Base-by-base conservation (phyloP, 2,329 filamentous ascomycete genomes). In the Claviceps humidiphila region DNA sequence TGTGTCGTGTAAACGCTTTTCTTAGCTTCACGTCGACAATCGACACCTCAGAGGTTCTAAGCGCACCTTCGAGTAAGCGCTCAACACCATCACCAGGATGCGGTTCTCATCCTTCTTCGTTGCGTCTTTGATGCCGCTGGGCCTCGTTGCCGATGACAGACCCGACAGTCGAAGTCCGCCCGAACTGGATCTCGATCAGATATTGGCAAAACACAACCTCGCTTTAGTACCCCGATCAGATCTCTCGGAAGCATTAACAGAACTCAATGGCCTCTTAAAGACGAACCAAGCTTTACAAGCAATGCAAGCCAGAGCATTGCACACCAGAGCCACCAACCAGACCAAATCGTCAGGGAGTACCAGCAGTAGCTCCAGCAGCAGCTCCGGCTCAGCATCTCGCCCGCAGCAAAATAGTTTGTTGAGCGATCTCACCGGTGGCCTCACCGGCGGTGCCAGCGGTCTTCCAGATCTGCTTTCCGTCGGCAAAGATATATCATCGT, bases 171-270 rank as follows among this genome's bases (percentile, higher is more conserved):
- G 56, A 16, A 64, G 63, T 16, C 54, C 59, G 7, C 61, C 63
- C 22, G 68, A 70, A 49, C 51, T 68, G 13, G 63, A 70, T 17
- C 66, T 73, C 22, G 69, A 70, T 22, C 68, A 68, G 45, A 58
- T 70, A 45, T 59, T 74, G 42, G 66, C 66, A 44, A 73, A 66
- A 58, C 69, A 73, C 58, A 71, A 72, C 51, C 61, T 73, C 37
- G 71, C 67, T 30, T 59, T 73, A 49, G 71, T 73, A 7, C 71
- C 71, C 38, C 64, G 69, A n/a, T 70, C 68, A 46, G 70, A 73
- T 51, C 67, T 73, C 51, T 71, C 70, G n/a, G 70, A 73, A 43
- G 69, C 66, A 1, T 55, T 73, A 16, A 67, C 66, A 5, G 70
- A 73, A 58, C 65, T 73, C 51, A 73, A 67, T 42, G 58, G 58